phyloP scores from a whole-genome alignment of 139 green algal species.

The Pleodorina starrii region DNA sequence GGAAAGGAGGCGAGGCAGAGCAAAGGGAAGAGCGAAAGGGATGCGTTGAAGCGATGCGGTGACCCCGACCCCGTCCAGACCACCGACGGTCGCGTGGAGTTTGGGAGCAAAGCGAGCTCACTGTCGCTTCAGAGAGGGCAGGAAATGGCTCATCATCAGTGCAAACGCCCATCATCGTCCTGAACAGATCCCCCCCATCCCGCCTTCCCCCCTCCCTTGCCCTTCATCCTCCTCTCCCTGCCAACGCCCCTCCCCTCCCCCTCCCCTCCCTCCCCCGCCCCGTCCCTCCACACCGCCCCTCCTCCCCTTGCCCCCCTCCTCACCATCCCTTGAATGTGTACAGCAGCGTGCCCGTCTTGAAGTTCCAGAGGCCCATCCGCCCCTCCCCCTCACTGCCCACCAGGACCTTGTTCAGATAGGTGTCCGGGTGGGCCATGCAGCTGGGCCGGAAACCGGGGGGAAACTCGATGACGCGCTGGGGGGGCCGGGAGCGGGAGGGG shows the following conservation, averaged over 20 bases:
- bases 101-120: too few species aligned
- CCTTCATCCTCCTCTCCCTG: not conserved
- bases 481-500: not conserved
- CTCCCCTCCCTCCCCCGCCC: not conserved
- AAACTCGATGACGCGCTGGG: constrained; percentile 47
- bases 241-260: not conserved
- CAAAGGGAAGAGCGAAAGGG: not conserved
- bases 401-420: constrained; percentile 98
- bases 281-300: not conserved
- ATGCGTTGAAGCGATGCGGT: too few species aligned
- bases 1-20: not conserved
- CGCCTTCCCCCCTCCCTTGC: too few species aligned
- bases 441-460: constrained; percentile 78
- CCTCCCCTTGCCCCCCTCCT: not conserved
- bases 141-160: too few species aligned
- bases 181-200: too few species aligned
- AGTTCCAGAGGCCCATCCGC: constrained; percentile 95
- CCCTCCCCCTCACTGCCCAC: constrained; percentile 81
- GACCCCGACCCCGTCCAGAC: too few species aligned
- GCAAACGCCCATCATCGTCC: too few species aligned
- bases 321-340: constrained; percentile 83
- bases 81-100: too few species aligned
- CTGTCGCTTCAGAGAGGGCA: too few species aligned
- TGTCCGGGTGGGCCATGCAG: constrained; percentile 94
- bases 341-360: constrained; percentile 75